Conservation (phyloP, 371 early-diverging fungal genomes). For the Mucor mucedo region DNA sequence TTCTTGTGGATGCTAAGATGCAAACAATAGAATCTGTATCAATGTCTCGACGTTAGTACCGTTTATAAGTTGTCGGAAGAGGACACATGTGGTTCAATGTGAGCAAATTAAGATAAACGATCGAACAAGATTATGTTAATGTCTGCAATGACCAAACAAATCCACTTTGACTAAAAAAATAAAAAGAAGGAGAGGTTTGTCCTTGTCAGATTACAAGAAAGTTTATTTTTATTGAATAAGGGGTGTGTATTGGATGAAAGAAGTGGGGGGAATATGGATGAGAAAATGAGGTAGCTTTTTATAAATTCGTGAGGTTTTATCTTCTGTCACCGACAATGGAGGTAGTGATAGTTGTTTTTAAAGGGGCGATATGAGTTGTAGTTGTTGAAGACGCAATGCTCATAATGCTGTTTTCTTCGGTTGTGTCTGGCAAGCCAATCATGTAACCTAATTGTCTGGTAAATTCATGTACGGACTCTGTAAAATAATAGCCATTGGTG, state of each 20-base stretch:
- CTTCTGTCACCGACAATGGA: slow-evolving; percentile 46
- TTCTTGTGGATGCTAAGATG: too few relatives aligned
- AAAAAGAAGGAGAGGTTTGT: too few relatives aligned
- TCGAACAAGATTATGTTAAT: too few relatives aligned
- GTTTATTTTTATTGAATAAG: too few relatives aligned
- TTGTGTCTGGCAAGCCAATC: slow-evolving; percentile 51
- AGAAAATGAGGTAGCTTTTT: neutral
- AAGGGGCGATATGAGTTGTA: slow-evolving; percentile 29
- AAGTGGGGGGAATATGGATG: slow-evolving; percentile 8
- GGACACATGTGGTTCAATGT: too few relatives aligned
- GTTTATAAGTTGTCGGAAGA: too few relatives aligned
- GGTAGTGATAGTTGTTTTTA: slow-evolving; percentile 30
- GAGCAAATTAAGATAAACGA: too few relatives aligned
- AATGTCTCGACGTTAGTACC: too few relatives aligned
- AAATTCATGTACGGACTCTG: slow-evolving; percentile 73
- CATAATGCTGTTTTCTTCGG: neutral
- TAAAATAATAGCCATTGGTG: slow-evolving; percentile 49
- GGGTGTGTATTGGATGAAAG: neutral
- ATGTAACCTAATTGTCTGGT: slow-evolving; percentile 70
- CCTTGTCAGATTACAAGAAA: too few relatives aligned
- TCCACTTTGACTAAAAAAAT: too few relatives aligned
- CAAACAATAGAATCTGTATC: too few relatives aligned
- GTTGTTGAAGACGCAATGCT: neutral
- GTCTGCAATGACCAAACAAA: too few relatives aligned
- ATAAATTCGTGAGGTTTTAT: slow-evolving; percentile 2